These are phyloP conservation scores for Phytophthora chlamydospora DNA, from an alignment of 352 stramenopile species.

Conservation along the genomic window DNA sequence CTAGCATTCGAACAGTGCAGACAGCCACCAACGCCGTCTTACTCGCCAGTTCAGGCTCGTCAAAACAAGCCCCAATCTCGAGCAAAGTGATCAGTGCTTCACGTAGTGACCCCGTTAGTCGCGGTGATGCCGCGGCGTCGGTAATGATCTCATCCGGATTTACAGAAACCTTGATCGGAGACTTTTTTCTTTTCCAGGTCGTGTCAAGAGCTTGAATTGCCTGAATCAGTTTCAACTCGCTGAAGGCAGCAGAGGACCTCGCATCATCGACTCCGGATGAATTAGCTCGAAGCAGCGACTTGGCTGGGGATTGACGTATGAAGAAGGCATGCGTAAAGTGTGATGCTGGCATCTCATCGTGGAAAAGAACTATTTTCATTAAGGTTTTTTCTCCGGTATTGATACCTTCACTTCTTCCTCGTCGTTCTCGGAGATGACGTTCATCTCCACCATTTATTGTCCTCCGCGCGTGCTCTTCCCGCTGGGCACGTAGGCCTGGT, in stretches of 20 bases:
- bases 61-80: constrained; percentile 33
- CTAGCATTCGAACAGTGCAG: constrained; percentile 44
- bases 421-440: constrained; percentile 82
- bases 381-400: background rate
- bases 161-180: too few species aligned
- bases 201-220: constrained; percentile 55
- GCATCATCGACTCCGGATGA: background rate
- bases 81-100: constrained; percentile 39
- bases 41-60: constrained; percentile 10
- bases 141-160: background rate
- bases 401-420: constrained; percentile 58
- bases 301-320: background rate
- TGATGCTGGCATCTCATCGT: too few species aligned
- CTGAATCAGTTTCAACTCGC: constrained; percentile 40
- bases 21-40: constrained; percentile 35
- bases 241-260: background rate
- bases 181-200: constrained; percentile 18
- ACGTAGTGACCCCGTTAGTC: constrained; percentile 20
- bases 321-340: too few species aligned
- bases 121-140: background rate
- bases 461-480: constrained; percentile 46
- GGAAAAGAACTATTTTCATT: constrained; percentile 33
- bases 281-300: constrained; percentile 1
- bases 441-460: constrained; percentile 75
- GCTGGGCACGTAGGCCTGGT: too few species aligned